Percentiles rank a stretch among this genome's conserved stretches.
Conservation (phyloP, 306 rosid genomes). For the Citrullus mucosospermus region DNA sequence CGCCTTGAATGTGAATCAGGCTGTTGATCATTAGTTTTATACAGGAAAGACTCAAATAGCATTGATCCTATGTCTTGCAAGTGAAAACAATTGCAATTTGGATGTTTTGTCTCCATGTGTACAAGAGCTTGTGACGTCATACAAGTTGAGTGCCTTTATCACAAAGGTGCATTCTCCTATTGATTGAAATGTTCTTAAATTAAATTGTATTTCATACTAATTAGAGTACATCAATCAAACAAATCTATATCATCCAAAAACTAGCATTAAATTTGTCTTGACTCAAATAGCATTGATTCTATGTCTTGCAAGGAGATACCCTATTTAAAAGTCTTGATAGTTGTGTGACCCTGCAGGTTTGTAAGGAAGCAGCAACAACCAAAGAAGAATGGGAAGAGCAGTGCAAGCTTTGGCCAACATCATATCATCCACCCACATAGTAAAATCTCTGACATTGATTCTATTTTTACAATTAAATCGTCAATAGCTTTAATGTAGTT, state of each 20-base stretch:
- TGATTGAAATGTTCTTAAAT: not conserved
- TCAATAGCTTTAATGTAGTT: not conserved
- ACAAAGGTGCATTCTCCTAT: constrained; percentile 66
- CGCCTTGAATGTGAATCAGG: not conserved
- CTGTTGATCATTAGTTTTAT: constrained; percentile 18
- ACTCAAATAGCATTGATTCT: too few species aligned
- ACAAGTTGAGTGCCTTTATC: constrained; percentile 76
- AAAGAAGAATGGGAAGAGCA: constrained; percentile 99
- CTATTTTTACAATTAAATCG: not conserved
- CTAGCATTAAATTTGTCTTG: not conserved
- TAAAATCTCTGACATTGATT: constrained; percentile 19
- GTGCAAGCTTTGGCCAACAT: constrained; percentile 92
- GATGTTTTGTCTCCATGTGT: constrained; percentile 35
- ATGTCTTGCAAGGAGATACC: not conserved
- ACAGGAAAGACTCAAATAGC: constrained; percentile 48
- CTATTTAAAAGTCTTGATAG: not conserved
- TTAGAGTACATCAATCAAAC: not conserved
- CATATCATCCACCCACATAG: constrained; percentile 93
- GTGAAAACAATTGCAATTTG: constrained; percentile 34
- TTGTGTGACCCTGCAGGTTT: constrained; percentile 34
- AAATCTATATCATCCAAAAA: not conserved
- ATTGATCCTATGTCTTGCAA: constrained; percentile 52
- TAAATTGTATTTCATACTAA: not conserved
- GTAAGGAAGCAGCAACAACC: constrained; percentile 63
- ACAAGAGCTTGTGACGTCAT: constrained; percentile 42